Evolutionary conservation across 805 yeast species (phyloP), one percentile per base, ranked within the genome.

Genomic region (Yarrowia yakushimensis): DNA sequence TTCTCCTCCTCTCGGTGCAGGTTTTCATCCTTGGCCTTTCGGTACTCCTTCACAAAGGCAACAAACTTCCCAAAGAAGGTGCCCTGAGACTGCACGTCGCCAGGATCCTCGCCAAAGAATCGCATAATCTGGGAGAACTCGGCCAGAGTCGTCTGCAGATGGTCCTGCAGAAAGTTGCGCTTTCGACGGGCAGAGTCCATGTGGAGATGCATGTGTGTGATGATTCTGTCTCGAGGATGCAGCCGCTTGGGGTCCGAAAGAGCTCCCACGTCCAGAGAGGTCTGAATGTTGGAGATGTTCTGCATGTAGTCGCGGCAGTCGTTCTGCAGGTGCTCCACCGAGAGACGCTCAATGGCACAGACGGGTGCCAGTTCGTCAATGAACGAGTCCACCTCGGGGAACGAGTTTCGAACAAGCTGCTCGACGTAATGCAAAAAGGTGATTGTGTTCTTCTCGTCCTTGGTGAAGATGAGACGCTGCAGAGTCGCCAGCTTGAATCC

Each of bases 341-440:
- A 85, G 10, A 91, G 76, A 66, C 88, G 90, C 7, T 89, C 81
- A 8, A 88, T 88, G 62, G 79, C 76, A 65, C 77, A 69, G 65
- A 86, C 78, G 57, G 85, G 78, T 67, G 79, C 74, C 70, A 88
- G 74, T 60, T 94, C 97, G 52, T 85, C 85, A n/a, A 86, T 78
- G 72, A 94, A 93, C 0, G 77, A 76, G 28, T 86, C 85, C 68
- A 85, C 80, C 43, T 89, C 89, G 1, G 97, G 96, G 72, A 90
- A 90, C 30, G 88, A 84, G 46, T 82, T 84, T 66, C 99, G 79
- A n/a, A 96, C 82, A 48, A 90, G 84, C 68, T 85, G 88, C 73
- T 94, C 99, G 62, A 96, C 90, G 73, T 92, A 92, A 71, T 96
- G 97, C 69, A 94, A 76, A 70, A 94, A 92, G 1, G 96, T 89